Percentiles rank a stretch among this genome's conserved stretches.
Conservation (phyloP, 768 basidiomycete species). For the Termitomyces heimii region DNA sequence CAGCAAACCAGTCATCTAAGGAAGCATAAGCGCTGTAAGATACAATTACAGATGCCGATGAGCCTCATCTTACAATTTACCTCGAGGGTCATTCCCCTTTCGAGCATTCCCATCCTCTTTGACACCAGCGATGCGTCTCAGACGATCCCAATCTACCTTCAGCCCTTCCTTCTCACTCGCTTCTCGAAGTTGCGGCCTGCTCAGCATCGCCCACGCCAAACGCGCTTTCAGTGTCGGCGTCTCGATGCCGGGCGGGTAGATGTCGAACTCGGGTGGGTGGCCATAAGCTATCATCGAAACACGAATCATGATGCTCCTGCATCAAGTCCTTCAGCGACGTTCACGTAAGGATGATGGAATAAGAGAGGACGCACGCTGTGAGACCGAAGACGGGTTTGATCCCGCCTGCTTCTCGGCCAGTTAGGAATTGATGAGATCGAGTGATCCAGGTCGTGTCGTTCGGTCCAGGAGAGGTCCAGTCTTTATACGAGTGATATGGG, state of each 20-base stretch:
- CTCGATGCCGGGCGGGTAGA: conserved; percentile 22
- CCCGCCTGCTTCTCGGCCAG: conserved; percentile 78
- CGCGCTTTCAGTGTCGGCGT: conserved; percentile 28
- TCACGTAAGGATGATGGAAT: neutral
- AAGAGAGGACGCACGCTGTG: conserved; percentile 61
- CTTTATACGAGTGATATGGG: conserved; percentile 60
- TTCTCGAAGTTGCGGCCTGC: conserved; percentile 27
- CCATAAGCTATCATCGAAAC: conserved; percentile 40
- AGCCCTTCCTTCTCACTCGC: conserved; percentile 35
- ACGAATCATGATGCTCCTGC: conserved; percentile 39
- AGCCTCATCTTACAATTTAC: conserved; percentile 10
- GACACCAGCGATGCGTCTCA: conserved; percentile 21
- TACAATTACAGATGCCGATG: neutral
- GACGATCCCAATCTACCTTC: conserved; percentile 23
- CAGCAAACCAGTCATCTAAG: neutral
- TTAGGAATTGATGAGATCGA: conserved; percentile 76
- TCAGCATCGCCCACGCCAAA: conserved; percentile 39
- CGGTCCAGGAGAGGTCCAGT: conserved; percentile 41
- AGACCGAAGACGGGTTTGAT: conserved; percentile 87
- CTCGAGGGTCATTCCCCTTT: conserved; percentile 3
- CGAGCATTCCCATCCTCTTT: conserved; percentile 9
- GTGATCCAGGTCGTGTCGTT: conserved; percentile 29
- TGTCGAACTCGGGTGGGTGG: conserved; percentile 38
- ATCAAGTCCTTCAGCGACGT: neutral
- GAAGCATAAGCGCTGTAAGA: neutral